Conservation (phyloP, 805 yeast genomes). For the Candida loeiensis region DNA sequence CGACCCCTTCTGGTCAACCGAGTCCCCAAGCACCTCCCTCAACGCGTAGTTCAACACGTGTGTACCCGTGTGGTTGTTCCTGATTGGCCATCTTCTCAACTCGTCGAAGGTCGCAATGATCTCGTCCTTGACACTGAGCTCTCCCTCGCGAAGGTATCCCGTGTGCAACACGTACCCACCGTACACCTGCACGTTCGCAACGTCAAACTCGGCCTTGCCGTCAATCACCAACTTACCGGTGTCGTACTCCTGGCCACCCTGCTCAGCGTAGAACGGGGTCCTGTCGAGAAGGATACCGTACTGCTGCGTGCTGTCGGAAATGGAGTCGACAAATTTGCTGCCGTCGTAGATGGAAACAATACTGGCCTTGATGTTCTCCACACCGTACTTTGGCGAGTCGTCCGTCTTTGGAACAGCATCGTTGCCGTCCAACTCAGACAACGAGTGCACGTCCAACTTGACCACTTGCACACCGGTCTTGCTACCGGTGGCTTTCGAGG, state of each 20-base stretch:
- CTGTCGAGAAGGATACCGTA: constrained; percentile 81
- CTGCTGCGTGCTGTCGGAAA: constrained; percentile 43
- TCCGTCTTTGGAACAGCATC: constrained; percentile 72
- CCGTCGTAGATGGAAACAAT: constrained; percentile 73
- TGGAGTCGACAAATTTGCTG: constrained; percentile 51
- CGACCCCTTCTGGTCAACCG: constrained; percentile 94
- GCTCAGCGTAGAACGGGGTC: constrained; percentile 96
- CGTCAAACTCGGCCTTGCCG: constrained; percentile 82
- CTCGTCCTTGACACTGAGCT: constrained; percentile 59
- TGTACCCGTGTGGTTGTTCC: constrained; percentile 98
- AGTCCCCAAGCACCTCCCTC: constrained; percentile 80
- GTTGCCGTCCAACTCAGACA: constrained; percentile 63
- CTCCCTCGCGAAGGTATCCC: constrained; percentile 78
- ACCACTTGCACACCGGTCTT: constrained; percentile 53
- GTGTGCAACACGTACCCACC: constrained; percentile 96
- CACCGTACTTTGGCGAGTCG: constrained; percentile 74
- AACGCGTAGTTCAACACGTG: constrained; percentile 89
- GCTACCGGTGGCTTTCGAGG: constrained; percentile 84
- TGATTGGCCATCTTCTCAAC: constrained; percentile 91
- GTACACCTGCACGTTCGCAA: constrained; percentile 85
- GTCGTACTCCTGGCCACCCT: constrained; percentile 98
- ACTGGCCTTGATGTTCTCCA: constrained; percentile 64
- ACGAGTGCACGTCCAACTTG: constrained; percentile 87
- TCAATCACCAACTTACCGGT: constrained; percentile 90
- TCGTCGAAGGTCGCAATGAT: constrained; percentile 89